phyloP scores from a whole-genome alignment of 2,329 filamentous ascomycete species.

The Dissoconium aciculare region DNA sequence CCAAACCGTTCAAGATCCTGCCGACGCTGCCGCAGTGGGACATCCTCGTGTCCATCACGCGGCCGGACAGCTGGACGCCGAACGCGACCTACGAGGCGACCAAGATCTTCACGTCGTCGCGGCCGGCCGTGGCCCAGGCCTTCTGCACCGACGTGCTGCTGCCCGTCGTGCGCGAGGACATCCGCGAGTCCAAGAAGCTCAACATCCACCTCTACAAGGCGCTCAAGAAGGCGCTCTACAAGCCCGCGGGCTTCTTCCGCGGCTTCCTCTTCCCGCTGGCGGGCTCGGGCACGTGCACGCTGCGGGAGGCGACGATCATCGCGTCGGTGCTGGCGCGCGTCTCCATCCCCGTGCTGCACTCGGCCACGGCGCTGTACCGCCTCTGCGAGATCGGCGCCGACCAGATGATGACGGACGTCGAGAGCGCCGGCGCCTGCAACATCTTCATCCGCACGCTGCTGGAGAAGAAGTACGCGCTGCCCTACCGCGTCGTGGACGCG shows the following conservation, averaged over 20 bases:
- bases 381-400: slow-evolving; percentile 90
- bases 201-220: slow-evolving; percentile 93
- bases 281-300: slow-evolving; percentile 68
- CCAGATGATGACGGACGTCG: slow-evolving; percentile 66
- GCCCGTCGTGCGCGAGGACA: slow-evolving; percentile 83
- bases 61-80: slow-evolving; percentile 61
- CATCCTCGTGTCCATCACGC: slow-evolving; percentile 70
- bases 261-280: slow-evolving; percentile 86
- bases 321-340: slow-evolving; percentile 72
- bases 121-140: slow-evolving; percentile 62
- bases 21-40: slow-evolving; percentile 88
- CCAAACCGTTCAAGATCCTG: slow-evolving; percentile 94
- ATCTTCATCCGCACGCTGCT: slow-evolving; percentile 86
- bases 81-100: slow-evolving; percentile 82
- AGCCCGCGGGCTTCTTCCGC: slow-evolving; percentile 93
- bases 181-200: slow-evolving; percentile 83
- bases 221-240: slow-evolving; percentile 83
- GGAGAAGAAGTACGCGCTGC: slow-evolving; percentile 93
- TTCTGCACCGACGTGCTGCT: slow-evolving; percentile 81
- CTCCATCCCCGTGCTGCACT: slow-evolving; percentile 80
- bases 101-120: slow-evolving; percentile 77
- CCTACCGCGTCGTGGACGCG: slow-evolving; percentile 85
- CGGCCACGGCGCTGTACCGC: slow-evolving; percentile 76
- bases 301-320: slow-evolving; percentile 84
- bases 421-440: slow-evolving; percentile 83